Conservation (phyloP, 2,329 filamentous ascomycete genomes). For the Xylaria digitata region DNA sequence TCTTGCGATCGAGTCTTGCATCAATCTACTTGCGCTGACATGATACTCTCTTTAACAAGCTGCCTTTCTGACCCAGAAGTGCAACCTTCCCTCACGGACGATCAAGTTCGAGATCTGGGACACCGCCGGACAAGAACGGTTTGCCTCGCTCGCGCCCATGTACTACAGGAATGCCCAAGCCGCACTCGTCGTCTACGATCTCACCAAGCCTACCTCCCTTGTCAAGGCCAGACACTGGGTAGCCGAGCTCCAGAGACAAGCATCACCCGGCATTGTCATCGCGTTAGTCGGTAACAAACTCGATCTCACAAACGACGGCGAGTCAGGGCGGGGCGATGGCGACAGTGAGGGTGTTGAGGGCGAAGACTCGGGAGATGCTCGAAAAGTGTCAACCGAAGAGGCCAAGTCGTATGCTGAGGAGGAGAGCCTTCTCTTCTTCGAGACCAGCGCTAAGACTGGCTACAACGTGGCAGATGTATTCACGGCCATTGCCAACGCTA, state of each 20-base stretch:
- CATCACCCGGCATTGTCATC: constrained; percentile 95
- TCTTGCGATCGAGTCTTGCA: constrained; percentile 22
- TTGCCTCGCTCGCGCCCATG: constrained; percentile 96
- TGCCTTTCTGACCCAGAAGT: constrained; percentile 98
- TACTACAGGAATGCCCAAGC: constrained; percentile 99
- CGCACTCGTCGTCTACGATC: constrained; percentile 97
- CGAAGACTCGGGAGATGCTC: constrained; percentile 75
- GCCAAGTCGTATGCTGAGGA: constrained; percentile 94
- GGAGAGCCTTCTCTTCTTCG: constrained; percentile 93
- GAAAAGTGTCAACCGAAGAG: constrained; percentile 91
- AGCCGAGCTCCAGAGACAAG: constrained; percentile 94
- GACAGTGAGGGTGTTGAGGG: constrained; percentile 62
- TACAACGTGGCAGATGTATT: constrained; percentile 96
- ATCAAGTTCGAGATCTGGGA: constrained; percentile 98
- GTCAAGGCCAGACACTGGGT: constrained; percentile 99
- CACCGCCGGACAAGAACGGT: constrained; percentile 96
- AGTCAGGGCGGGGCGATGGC: constrained; percentile 54
- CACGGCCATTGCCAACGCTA: constrained; percentile 96
- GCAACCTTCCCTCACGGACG: constrained; percentile 90
- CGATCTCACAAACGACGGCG: constrained; percentile 78
- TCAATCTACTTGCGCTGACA: constrained; percentile 30
- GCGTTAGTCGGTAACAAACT: constrained; percentile 97
- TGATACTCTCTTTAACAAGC: constrained; percentile 64
- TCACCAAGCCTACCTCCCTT: constrained; percentile 95
- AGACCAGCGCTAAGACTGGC: constrained; percentile 97